Evolutionary conservation across 176 grass and related monocot genomes (phyloP), one percentile per base, ranked within the genome.

Genomic region (Cocos nucifera): DNA sequence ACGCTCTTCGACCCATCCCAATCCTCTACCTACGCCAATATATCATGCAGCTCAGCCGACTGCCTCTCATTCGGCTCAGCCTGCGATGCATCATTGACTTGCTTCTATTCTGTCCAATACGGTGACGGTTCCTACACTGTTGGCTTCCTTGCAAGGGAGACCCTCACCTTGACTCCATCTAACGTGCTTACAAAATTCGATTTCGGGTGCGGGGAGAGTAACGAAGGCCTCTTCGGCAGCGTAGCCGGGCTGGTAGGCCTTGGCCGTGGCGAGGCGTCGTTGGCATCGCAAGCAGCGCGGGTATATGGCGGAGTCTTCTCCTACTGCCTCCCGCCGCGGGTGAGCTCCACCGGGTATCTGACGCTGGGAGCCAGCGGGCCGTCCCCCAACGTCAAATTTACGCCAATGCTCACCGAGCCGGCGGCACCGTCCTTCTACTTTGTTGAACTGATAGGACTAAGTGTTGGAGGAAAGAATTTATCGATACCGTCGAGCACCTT

Each of bases 241-340:
- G 25, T 53, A 19, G 75, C 65, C 7, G 84, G 84, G 5, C 23
- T 87, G 9, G 51, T 87, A n/a, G 78, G 78, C 10, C 84, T 87
- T 0, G 75, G 79, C 57, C 65, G 65, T 7, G 50, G 50, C 8
- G 50, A 12, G 10, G 30, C 19, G 10, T 87, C 84, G 5, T 20
- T 87, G 22, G 54, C 71, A 32, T 82, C 71, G 18, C 84, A 87
- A 27, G 62, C 61, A 2, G 22, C 54, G 14, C 19, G 3, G 0
- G 30, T 12, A 22, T 67, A 59, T 60, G 54, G 55, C 17, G 28
- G 49, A 10, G 64, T n/a, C 22, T 87, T 87, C 49, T 56, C 79
- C 4, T 87, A 82, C 58, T 82, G 84, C 59, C 69, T 87, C 10
- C 84, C 84, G 1, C 3, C 52, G n/a, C 16, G 51, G 7, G 48